Percentiles rank a stretch among this genome's conserved stretches.
phyloP scores from a whole-genome alignment of 768 basidiomycete species.

The Kwoniella botswanensis region DNA sequence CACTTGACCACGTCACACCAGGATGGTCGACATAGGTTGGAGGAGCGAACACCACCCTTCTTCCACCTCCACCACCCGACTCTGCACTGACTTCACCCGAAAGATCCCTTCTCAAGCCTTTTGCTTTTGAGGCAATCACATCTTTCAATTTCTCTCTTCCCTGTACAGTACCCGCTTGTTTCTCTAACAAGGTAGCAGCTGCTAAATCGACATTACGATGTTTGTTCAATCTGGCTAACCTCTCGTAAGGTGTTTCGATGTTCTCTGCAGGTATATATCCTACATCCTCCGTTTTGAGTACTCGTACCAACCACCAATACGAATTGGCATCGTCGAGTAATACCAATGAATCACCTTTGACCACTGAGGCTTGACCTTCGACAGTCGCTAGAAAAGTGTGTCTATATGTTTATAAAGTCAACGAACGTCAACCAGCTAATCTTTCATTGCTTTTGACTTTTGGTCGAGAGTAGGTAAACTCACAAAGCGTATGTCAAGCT shows the following conservation, averaged over 20 bases:
- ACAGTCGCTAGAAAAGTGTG: conserved; percentile 98
- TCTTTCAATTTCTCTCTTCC: conserved; percentile 37
- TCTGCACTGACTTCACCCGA: conserved; percentile 26
- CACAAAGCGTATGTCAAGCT: conserved; percentile 57
- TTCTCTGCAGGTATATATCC: conserved; percentile 99
- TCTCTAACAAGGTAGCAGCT: conserved; percentile 46
- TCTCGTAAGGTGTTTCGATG: conserved; percentile 97
- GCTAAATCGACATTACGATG: conserved; percentile 85
- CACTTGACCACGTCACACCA: conserved; percentile 55
- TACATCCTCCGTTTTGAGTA: conserved; percentile 97
- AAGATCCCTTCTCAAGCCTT: conserved; percentile 29
- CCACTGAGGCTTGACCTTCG: conserved; percentile 97
- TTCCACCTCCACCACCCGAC: conserved; percentile 17
- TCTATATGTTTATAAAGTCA: conserved; percentile 56
- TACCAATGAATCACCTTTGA: conserved; percentile 95
- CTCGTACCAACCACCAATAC: conserved; percentile 99
- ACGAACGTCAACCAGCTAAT: too few relatives aligned
- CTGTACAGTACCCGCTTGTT: conserved; percentile 42
- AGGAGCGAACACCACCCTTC: conserved; percentile 75
- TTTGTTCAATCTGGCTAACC: conserved; percentile 92
- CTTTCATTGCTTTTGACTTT: too few relatives aligned
- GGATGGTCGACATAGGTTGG: conserved; percentile 62
- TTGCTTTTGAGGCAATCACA: conserved; percentile 38
- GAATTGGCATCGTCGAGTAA: conserved; percentile 98
- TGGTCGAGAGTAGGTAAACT: conserved; percentile 36